Base-by-base conservation (phyloP, 352 stramenopile species). In the Pythium dissimile region DNA sequence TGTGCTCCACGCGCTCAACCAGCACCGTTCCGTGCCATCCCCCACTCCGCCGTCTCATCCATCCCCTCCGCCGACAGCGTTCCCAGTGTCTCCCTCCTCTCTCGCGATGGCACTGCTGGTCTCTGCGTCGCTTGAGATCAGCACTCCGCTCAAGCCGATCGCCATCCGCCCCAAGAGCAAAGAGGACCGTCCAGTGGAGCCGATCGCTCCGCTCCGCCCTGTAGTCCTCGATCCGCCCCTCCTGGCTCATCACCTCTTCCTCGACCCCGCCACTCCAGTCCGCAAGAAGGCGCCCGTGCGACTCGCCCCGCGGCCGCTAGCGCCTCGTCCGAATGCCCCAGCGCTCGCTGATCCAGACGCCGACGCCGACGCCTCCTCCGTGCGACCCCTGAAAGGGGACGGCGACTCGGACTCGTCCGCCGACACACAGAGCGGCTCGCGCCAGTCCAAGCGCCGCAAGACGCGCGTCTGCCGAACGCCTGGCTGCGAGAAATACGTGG, bases 401-500 rank as follows among this genome's bases (percentile, higher is more conserved):
- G 31, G 23, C 5, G 39, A 45, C 30, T 59, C 52, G 30, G 41
- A 52, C 23, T 48, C 50, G 26, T 58, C 50, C 12, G 26, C 50
- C 4, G 49, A 56, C 41, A 30, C 41, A n/a, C n/a, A n/a, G n/a
- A n/a, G 8, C 12, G 20, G 11, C 30, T 26, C 21, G 0, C 52
- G 52, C 13, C 32, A 31, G 0, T 31, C 21, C 45, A 32, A 64
- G 59, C 71, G 74, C 47, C 69, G 75, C 45, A 77, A 74, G 56
- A 66, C 67, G n/a, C 75, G 75, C 38, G 69, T 80, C 34, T 85
- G 75, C 55, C 76, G 69, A 24, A 62, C 58, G 3, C 54, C 67
- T 3, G 73, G 64, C 30, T 86, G 75, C 44, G 64, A 78, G 15
- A 86, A 86, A 37, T 83, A 83, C 63, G 73, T 83, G 34, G 69